Percentiles rank a stretch among this genome's conserved stretches.
Evolutionary conservation across 352 stramenopile species (phyloP).

Genomic region (Thalassiosira ordinaria): DNA sequence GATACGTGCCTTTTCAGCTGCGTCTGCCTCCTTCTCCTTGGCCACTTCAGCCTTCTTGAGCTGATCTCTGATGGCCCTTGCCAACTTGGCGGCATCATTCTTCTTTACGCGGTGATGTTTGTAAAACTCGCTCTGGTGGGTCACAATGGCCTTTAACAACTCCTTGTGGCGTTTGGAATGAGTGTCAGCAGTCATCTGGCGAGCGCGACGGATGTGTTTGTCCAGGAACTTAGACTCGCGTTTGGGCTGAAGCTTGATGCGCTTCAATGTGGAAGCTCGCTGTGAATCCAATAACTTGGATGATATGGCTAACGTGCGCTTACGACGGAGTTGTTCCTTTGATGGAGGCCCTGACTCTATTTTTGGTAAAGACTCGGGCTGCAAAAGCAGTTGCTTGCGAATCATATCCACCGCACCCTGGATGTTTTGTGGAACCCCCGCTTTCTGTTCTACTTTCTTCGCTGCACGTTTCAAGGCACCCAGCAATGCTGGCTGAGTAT

Average conservation of each 20-base stretch:
- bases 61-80: constrained; percentile 72
- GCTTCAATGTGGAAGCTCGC: constrained; percentile 50
- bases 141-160: constrained; percentile 67
- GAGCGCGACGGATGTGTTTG: constrained; percentile 65
- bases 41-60: constrained; percentile 73
- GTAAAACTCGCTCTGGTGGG: constrained; percentile 80
- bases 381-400: constrained; percentile 35
- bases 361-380: neutral
- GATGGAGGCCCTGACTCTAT: neutral
- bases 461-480: constrained; percentile 18
- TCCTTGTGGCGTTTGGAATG: constrained; percentile 81
- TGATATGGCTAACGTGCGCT: constrained; percentile 36
- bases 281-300: constrained; percentile 47
- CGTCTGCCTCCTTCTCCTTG: constrained; percentile 76
- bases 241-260: constrained; percentile 81
- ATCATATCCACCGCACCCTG: constrained; percentile 28
- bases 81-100: constrained; percentile 63
- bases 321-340: constrained; percentile 17
- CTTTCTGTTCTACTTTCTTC: neutral
- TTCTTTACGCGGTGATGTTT: constrained; percentile 80
- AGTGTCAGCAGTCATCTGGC: constrained; percentile 65
- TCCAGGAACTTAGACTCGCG: constrained; percentile 78
- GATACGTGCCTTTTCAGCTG: constrained; percentile 74
- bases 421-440: constrained; percentile 13
- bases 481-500: constrained; percentile 41